Evolutionary conservation across 495 filamentous ascomycete genomes (phyloP).

Genomic region (Trichoderma parareesei): DNA sequence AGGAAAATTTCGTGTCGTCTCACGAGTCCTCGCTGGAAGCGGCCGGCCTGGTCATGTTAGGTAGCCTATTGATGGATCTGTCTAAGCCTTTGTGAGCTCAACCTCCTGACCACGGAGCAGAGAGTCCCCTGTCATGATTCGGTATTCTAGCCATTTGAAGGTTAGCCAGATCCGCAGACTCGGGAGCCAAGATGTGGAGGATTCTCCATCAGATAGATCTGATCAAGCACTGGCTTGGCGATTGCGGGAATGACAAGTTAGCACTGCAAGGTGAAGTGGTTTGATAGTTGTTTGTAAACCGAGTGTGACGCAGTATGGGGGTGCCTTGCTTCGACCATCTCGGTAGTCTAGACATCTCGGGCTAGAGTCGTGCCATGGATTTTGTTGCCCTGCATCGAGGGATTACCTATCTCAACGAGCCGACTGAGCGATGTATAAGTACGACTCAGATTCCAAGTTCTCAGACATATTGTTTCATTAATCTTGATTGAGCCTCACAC

Average conservation of each 20-base stretch:
- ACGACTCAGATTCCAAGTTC: background rate
- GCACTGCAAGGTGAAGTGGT: background rate
- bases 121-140: background rate
- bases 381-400: background rate
- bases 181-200: background rate
- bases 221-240: background rate
- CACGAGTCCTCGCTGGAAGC: background rate
- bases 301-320: too few species aligned
- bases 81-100: too few species aligned
- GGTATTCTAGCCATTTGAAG: conserved; percentile 3
- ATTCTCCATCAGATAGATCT: background rate
- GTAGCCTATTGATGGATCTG: too few species aligned
- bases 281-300: background rate
- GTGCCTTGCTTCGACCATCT: too few species aligned
- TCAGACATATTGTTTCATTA: background rate
- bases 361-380: background rate
- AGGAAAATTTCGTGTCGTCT: background rate
- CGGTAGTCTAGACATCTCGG: background rate
- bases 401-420: background rate
- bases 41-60: too few species aligned
- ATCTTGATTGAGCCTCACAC: background rate
- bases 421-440: background rate
- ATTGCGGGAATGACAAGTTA: background rate
- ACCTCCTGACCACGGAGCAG: too few species aligned
- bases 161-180: background rate